These are phyloP conservation scores for Clausena lansium DNA, from an alignment of 345 rosid genomes.

Conservation along the genomic window DNA sequence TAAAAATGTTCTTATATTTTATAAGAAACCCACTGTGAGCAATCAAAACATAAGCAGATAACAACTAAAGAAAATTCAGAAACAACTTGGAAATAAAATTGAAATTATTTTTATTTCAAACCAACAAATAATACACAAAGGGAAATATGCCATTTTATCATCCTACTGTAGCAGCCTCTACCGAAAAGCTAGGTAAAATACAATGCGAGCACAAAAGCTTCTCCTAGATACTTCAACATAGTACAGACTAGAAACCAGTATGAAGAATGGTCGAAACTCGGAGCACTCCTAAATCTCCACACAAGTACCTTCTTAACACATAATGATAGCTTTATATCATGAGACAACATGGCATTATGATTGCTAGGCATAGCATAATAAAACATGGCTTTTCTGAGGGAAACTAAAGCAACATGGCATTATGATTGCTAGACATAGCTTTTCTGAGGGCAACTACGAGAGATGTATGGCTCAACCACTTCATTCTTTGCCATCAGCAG, in stretches of 20 bases:
- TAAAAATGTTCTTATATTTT: not conserved
- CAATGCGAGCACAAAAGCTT: conserved; percentile 20
- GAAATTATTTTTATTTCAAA: conserved; percentile 4
- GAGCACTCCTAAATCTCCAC: not conserved
- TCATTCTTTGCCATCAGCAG: conserved; percentile 93
- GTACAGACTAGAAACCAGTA: conserved; percentile 18
- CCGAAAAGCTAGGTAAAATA: conserved; percentile 17
- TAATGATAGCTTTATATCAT: not conserved
- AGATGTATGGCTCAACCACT: conserved; percentile 1
- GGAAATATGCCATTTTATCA: conserved; percentile 3
- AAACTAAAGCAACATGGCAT: conserved; percentile 3
- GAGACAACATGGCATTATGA: conserved; percentile 3
- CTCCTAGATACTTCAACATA: conserved; percentile 11
- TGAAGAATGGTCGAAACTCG: not conserved
- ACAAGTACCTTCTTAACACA: not conserved
- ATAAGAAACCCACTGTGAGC: not conserved
- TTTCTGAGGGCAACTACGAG: conserved; percentile 5
- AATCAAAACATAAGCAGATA: not conserved
- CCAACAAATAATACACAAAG: not conserved
- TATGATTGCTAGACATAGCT: conserved; percentile 6
- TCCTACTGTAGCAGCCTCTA: not conserved
- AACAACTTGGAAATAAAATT: not conserved
- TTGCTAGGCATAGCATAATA: conserved; percentile 14
- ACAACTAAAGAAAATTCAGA: not conserved
- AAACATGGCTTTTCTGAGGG: conserved; percentile 17